These are phyloP conservation scores for Pythium plurisporium DNA, from an alignment of 352 stramenopile species.

Conservation along the genomic window DNA sequence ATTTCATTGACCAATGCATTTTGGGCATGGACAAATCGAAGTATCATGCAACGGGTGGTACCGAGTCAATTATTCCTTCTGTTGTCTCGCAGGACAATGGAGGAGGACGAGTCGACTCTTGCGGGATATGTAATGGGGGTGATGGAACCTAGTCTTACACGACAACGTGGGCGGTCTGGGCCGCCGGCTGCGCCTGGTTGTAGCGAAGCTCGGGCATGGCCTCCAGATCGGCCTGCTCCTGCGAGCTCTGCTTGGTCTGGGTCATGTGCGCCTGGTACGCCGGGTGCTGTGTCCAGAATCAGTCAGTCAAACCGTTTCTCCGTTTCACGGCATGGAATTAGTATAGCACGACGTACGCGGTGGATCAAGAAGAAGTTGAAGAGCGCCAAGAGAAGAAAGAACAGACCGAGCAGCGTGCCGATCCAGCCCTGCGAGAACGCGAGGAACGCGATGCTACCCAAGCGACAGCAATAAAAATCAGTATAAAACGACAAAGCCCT, in stretches of 20 bases:
- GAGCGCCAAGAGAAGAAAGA: constrained; percentile 68
- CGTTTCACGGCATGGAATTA: too few relatives aligned
- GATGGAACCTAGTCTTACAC: too few relatives aligned
- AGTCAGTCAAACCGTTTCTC: too few relatives aligned
- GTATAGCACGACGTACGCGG: constrained; percentile 41
- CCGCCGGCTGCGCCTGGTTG: constrained; percentile 49
- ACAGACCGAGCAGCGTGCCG: constrained; percentile 64
- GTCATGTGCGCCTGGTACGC: constrained; percentile 77
- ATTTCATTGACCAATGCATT: too few relatives aligned
- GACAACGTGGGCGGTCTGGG: constrained; percentile 57
- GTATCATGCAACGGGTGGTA: too few relatives aligned
- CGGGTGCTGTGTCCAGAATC: constrained; percentile 38
- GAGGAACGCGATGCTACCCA: constrained; percentile 70
- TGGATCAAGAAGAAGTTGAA: constrained; percentile 89
- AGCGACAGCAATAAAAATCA: background rate
- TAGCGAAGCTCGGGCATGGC: constrained; percentile 78
- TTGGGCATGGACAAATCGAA: too few relatives aligned
- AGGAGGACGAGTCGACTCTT: too few relatives aligned
- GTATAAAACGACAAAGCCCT: background rate
- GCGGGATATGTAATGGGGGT: too few relatives aligned
- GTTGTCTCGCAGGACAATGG: background rate
- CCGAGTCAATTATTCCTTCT: too few relatives aligned
- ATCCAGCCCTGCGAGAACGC: constrained; percentile 78
- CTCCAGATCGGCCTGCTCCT: constrained; percentile 62
- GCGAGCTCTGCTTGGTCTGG: constrained; percentile 38